phyloP scores from a whole-genome alignment of 176 grass and related monocot species.

The Rhipidocladum racemiflorum region DNA sequence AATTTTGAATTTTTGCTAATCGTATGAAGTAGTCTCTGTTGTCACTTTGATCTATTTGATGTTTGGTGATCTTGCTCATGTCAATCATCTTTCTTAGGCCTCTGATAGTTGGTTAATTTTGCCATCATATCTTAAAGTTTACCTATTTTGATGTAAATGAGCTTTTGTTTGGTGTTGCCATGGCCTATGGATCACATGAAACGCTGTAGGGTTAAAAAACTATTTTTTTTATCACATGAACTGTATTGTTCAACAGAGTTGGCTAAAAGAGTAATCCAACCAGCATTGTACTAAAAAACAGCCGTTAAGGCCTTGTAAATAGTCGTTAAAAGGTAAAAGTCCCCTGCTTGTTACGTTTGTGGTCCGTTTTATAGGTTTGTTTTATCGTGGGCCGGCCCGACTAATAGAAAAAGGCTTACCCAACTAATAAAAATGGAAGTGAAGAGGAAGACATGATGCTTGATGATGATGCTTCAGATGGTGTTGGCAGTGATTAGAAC shows the following conservation, averaged over 20 bases:
- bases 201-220: not conserved
- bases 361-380: too few relatives aligned
- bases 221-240: not conserved
- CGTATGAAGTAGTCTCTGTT: not conserved
- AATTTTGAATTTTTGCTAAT: not conserved
- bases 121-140: not conserved
- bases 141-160: not conserved
- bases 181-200: not conserved
- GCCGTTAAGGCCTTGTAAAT: too few relatives aligned
- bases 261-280: not conserved
- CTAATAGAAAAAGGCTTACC: too few relatives aligned
- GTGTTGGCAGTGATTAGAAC: too few relatives aligned
- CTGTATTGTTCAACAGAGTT: not conserved
- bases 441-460: too few relatives aligned
- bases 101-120: not conserved
- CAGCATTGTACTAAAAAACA: too few relatives aligned
- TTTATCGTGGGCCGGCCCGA: too few relatives aligned
- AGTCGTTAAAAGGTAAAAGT: too few relatives aligned
- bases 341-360: too few relatives aligned
- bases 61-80: not conserved
- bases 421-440: too few relatives aligned
- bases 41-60: not conserved
- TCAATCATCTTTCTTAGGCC: not conserved
- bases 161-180: not conserved
- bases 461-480: too few relatives aligned